Percentiles rank a stretch among this genome's conserved stretches.
Evolutionary conservation across 345 rosid genomes (phyloP).

Genomic region (Turritis glabra): DNA sequence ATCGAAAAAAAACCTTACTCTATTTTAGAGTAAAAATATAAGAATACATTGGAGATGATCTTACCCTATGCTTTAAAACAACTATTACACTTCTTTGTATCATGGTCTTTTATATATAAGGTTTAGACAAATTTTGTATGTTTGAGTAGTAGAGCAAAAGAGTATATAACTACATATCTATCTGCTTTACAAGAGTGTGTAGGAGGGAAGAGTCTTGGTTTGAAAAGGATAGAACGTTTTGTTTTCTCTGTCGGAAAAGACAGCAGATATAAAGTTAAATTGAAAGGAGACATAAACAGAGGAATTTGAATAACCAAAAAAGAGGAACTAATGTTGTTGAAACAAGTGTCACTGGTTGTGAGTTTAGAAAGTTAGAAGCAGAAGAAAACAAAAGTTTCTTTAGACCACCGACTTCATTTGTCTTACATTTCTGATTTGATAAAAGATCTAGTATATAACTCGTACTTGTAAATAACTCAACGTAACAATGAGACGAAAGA

Average conservation of each 20-base stretch:
- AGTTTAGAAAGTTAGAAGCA: conserved; percentile 19
- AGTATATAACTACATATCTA: neutral
- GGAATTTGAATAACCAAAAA: neutral
- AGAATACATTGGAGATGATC: too few species aligned
- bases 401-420: conserved; percentile 39
- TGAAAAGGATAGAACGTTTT: conserved; percentile 23
- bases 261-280: conserved; percentile 22
- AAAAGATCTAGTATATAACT: neutral
- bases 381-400: conserved; percentile 22
- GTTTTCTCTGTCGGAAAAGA: conserved; percentile 27
- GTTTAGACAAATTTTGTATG: neutral
- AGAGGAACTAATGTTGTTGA: neutral
- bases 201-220: conserved; percentile 14
- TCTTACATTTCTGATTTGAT: conserved; percentile 8
- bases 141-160: neutral
- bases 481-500: neutral
- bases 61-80: too few species aligned
- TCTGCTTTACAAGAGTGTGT: neutral
- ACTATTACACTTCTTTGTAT: too few species aligned
- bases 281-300: conserved; percentile 13
- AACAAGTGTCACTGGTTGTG: neutral
- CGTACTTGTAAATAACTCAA: neutral
- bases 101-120: too few species aligned
- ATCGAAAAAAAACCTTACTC: too few species aligned
- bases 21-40: too few species aligned